phyloP scores from a whole-genome alignment of 2,329 filamentous ascomycete genomes.

The Ascochyta koolunga region DNA sequence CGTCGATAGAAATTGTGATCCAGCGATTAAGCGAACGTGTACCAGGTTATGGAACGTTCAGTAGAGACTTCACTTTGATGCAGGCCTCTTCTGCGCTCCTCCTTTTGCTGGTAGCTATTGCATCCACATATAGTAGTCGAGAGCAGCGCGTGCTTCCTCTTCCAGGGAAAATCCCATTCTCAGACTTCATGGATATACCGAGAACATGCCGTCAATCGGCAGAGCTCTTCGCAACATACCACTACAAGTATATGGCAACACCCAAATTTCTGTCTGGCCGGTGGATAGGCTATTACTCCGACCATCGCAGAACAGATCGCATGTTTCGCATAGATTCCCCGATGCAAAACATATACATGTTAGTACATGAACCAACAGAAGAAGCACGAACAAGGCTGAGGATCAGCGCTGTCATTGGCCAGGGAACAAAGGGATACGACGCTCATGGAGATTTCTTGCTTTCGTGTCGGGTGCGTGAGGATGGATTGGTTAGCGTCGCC shows the following conservation, averaged over 20 bases:
- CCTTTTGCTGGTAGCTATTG: constrained; percentile 13
- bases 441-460: constrained; percentile 23
- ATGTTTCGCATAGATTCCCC: constrained; percentile 13
- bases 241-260: constrained; percentile 24
- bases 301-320: constrained; percentile 13
- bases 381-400: constrained; percentile 4
- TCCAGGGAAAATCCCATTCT: constrained; percentile 21
- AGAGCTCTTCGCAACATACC: constrained; percentile 20
- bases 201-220: constrained; percentile 5
- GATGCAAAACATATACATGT: constrained; percentile 22
- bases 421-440: constrained; percentile 21
- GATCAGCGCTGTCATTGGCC: constrained; percentile 12
- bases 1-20: neutral
- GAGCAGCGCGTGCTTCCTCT: constrained; percentile 11
- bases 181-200: constrained; percentile 23
- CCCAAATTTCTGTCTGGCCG: constrained; percentile 21
- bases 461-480: constrained; percentile 17
- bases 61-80: constrained; percentile 2
- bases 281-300: constrained; percentile 28
- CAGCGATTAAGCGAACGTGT: constrained; percentile 14
- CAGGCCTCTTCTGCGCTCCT: constrained; percentile 19
- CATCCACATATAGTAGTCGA: neutral
- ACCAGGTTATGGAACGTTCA: constrained; percentile 6
- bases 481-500: constrained; percentile 21
- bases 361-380: constrained; percentile 1